phyloP scores from a whole-genome alignment of 306 rosid species.

The Ochetophila trinervis region DNA sequence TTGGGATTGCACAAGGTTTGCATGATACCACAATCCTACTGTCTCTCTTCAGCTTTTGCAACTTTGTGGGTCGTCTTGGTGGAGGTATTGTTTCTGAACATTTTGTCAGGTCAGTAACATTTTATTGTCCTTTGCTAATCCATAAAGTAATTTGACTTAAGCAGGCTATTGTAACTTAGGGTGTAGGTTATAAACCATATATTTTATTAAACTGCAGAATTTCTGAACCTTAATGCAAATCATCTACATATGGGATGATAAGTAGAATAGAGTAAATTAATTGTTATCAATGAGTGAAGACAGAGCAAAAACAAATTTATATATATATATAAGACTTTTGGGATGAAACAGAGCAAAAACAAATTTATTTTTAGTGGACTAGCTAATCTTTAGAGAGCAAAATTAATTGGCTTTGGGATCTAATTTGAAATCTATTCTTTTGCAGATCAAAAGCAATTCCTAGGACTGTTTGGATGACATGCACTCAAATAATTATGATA shows the following conservation, averaged over 20 bases:
- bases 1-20: conserved; percentile 71
- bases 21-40: conserved; percentile 61
- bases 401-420: background rate
- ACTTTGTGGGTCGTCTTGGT: conserved; percentile 78
- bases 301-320: too few species aligned
- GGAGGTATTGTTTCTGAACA: conserved; percentile 83
- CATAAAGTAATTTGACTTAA: background rate
- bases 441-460: conserved; percentile 65
- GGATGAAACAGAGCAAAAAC: too few species aligned
- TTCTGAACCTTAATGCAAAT: too few species aligned
- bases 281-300: too few species aligned
- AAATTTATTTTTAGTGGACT: too few species aligned
- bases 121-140: conserved; percentile 19
- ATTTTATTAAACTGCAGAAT: too few species aligned
- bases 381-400: background rate
- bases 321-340: too few species aligned
- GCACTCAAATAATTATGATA: conserved; percentile 59
- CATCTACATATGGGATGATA: too few species aligned
- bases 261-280: too few species aligned
- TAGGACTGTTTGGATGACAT: conserved; percentile 76
- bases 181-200: too few species aligned
- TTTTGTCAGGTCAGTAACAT: conserved; percentile 62
- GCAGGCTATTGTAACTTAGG: too few species aligned
- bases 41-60: conserved; percentile 74
- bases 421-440: conserved; percentile 1